Base-by-base conservation (phyloP, 2,329 filamentous ascomycete genomes). In the Fusarium austroafricanum region DNA sequence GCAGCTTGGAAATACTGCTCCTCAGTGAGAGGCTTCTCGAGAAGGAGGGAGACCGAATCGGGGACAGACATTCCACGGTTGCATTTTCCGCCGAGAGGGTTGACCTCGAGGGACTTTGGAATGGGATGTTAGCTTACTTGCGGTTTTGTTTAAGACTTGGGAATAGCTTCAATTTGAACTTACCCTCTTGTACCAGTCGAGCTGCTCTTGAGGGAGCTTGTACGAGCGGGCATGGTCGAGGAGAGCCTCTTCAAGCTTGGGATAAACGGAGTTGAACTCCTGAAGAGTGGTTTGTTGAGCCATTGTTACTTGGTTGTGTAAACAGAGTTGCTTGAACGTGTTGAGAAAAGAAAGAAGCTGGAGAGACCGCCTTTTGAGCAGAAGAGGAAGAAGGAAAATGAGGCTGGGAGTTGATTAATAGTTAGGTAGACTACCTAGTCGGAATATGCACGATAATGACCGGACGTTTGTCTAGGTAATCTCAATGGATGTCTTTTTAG, bases 61-160 rank as follows among this genome's bases (percentile, higher is more conserved):
- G 96, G 91, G 63, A 98, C 95, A 46, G 94, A 98, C 89, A 99
- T 96, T 83, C 96, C 96, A 77, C 96, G 93, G 84, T 99, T 99
- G 85, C 94, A 97, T 86, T 99, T 99, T 78, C 96, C 96, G 73
- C 96, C 96, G 54, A 96, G 84, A 9, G 93, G 89, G 83, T 99
- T 99, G 83, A 89, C 86, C 77, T 94, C 87, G 75, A 98, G 67
- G 28, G 87, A 65, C 87, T 97, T 45, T 31, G 29, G 37, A 33
- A 17, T 17, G 21, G 5, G 29, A 33, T 37, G 28, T 44, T 18
- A 39, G 55, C 38, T 42, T 20, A 23, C 6, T 17, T 31, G 28
- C 39, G 23, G 28, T 49, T 23, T 15, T 29, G 21, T 44, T 60
- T 20, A 9, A 28, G n/a, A 26, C 4, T 38, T 39, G 42, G 10